phyloP scores from a whole-genome alignment of 768 basidiomycete genomes.

The Gyrodon lividus region DNA sequence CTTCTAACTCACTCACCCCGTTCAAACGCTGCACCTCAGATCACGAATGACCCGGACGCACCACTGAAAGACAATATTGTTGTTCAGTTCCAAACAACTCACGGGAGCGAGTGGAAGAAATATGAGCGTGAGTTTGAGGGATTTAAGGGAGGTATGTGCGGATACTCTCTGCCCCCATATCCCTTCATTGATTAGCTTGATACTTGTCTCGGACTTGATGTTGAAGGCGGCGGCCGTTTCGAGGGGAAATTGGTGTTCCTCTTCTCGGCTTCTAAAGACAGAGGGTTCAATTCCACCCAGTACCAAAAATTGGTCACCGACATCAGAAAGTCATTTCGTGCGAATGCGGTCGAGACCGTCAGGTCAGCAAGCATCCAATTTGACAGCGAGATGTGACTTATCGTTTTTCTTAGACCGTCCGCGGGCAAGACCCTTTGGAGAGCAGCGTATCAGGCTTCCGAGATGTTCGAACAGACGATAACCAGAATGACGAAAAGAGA shows the following conservation, averaged over 20 bases:
- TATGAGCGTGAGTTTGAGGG: constrained; percentile 12
- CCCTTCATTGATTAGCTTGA: not conserved
- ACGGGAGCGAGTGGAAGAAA: constrained; percentile 5
- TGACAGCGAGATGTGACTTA: not conserved
- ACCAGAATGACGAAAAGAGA: constrained; percentile 3
- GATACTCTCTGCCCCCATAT: not conserved
- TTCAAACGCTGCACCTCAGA: constrained; percentile 9
- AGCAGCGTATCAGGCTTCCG: not conserved
- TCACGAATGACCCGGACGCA: constrained; percentile 20
- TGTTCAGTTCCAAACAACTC: constrained; percentile 16
- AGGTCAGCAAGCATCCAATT: constrained; percentile 13
- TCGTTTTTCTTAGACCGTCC: constrained; percentile 14
- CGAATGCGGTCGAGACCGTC: not conserved
- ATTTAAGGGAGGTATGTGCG: constrained; percentile 27
- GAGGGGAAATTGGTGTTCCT: constrained; percentile 13
- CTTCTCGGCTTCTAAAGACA: constrained; percentile 20
- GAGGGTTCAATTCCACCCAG: constrained; percentile 14
- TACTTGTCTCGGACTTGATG: not conserved
- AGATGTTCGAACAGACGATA: constrained; percentile 16
- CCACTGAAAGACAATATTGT: constrained; percentile 19
- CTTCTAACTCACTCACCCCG: not conserved
- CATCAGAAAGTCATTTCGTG: constrained; percentile 3
- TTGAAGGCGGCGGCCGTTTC: constrained; percentile 17
- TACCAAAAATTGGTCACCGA: constrained; percentile 22
- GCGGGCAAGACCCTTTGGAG: constrained; percentile 19